phyloP scores from a whole-genome alignment of 192 early-diverging fungal species.

The Funneliformis mosseae region DNA sequence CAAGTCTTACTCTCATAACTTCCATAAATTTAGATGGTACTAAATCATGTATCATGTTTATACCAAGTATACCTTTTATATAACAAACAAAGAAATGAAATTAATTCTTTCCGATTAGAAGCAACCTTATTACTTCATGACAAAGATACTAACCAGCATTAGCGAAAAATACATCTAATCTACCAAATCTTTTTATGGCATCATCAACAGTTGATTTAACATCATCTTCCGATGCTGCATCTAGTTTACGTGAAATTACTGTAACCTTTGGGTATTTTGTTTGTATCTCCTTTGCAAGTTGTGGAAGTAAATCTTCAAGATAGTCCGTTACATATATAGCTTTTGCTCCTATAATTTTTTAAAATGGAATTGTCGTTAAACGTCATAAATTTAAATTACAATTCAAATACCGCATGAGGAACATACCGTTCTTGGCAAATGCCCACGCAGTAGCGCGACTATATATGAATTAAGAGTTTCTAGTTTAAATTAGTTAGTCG shows the following conservation, averaged over 20 bases:
- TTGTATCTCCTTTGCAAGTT: constrained; percentile 45
- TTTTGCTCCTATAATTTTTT: constrained; percentile 27
- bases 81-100: neutral
- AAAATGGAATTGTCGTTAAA: neutral
- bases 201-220: constrained; percentile 44
- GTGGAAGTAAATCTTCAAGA: constrained; percentile 38
- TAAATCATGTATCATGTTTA: neutral
- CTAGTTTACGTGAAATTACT: constrained; percentile 45
- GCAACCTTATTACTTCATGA: neutral
- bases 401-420: neutral
- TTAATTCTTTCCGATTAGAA: neutral
- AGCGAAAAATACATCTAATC: constrained; percentile 60
- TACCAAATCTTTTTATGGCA: constrained; percentile 45
- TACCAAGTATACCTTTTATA: neutral
- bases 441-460: constrained; percentile 46
- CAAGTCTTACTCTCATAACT: constrained; percentile 11
- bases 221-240: constrained; percentile 45
- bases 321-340: constrained; percentile 52
- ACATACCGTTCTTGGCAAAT: constrained; percentile 34
- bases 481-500: no score
- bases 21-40: constrained; percentile 29
- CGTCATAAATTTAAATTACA: neutral
- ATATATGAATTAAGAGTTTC: neutral
- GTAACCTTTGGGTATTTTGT: constrained; percentile 36
- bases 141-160: constrained; percentile 47